Evolutionary conservation across 495 filamentous ascomycete genomes (phyloP).

Genomic region (Annulohypoxylon moriforme): DNA sequence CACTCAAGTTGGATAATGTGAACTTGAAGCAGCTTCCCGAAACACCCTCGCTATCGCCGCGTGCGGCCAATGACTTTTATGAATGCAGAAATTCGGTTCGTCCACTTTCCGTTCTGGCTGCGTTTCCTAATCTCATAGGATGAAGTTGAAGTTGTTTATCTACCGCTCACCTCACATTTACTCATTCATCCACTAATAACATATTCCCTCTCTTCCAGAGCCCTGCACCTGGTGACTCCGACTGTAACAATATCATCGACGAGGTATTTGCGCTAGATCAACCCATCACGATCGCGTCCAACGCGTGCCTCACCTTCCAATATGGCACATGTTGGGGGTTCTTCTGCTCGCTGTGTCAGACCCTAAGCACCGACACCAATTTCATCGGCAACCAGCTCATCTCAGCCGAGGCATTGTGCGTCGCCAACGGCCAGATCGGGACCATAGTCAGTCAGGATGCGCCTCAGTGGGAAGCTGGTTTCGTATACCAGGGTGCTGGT

Average conservation of each 20-base stretch:
- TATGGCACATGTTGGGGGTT: slow-evolving; percentile 55
- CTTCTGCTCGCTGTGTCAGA: slow-evolving; percentile 57
- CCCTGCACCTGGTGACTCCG: slow-evolving; percentile 42
- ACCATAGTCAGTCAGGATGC: slow-evolving; percentile 52
- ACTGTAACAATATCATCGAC: slow-evolving; percentile 52
- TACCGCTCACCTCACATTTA: background rate
- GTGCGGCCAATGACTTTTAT: slow-evolving; percentile 49
- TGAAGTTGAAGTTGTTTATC: background rate
- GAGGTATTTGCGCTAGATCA: slow-evolving; percentile 49
- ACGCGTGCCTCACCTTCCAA: slow-evolving; percentile 53
- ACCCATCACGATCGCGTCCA: slow-evolving; percentile 50
- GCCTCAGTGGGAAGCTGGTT: slow-evolving; percentile 58
- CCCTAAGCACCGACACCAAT: slow-evolving; percentile 50
- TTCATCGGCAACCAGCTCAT: slow-evolving; percentile 56
- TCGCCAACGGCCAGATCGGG: slow-evolving; percentile 51
- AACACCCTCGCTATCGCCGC: slow-evolving; percentile 38
- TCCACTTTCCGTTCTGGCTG: background rate
- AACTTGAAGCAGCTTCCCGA: slow-evolving; percentile 44
- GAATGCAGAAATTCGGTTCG: slow-evolving; percentile 55
- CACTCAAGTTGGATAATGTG: slow-evolving; percentile 39
- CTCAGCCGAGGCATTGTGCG: slow-evolving; percentile 52
- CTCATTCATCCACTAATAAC: slow-evolving; percentile 13
- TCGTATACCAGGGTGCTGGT: slow-evolving; percentile 44
- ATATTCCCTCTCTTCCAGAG: slow-evolving; percentile 33
- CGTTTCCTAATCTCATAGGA: background rate